Base-by-base conservation (phyloP, 495 filamentous ascomycete species). In the Podospora anserina region DNA sequence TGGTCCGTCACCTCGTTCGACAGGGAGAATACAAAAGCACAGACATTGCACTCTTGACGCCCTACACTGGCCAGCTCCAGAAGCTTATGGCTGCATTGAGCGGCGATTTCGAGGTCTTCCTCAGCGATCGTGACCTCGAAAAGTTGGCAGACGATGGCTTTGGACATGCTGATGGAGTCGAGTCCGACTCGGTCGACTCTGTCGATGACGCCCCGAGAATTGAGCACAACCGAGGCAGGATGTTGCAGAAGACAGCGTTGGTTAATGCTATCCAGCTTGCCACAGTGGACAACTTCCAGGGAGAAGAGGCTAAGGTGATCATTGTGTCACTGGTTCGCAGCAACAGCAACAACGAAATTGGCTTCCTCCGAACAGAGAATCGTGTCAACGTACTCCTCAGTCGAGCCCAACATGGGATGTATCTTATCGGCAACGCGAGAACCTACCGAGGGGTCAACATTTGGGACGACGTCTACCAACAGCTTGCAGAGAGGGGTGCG, bases 251-350 rank as follows among this genome's bases (percentile, higher is more conserved):
- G 70, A 83, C 79, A 23, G 85, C 79, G 0, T 78, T 93, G 1
- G 70, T 88, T 0, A 81, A 89, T n/a, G 80, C 81, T 15, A 77
- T 96, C 2, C 81, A 89, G 28, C 75, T 92, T 5, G 90, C 92
- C n/a, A 95, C 90, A 0, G 87, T 96, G n/a, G 92, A 95, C 75
- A 94, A 92, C 72, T 94, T 94, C 66, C 91, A 93, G 71, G 90
- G 90, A 6, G 91, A 95, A 74, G 91, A 95, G 72, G 91, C 91
- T 16, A 91, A 92, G 64, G 83, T 94, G 3, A 83, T 95, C 11
- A 81, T 95, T n/a, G 83, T 96, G n/a, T 94, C 91, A 0, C 78
- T 95, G 0, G 92, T 95, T 15, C 83, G 92, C 60, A 91, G 89
- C 77, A 95, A 94, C 70, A 66, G 75, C 2, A 72, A 85, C 27